Evolutionary conservation across 1,284 basidiomycete species (phyloP), one percentile per base, ranked within the genome.

Genomic region (Tilletia walkeri): DNA sequence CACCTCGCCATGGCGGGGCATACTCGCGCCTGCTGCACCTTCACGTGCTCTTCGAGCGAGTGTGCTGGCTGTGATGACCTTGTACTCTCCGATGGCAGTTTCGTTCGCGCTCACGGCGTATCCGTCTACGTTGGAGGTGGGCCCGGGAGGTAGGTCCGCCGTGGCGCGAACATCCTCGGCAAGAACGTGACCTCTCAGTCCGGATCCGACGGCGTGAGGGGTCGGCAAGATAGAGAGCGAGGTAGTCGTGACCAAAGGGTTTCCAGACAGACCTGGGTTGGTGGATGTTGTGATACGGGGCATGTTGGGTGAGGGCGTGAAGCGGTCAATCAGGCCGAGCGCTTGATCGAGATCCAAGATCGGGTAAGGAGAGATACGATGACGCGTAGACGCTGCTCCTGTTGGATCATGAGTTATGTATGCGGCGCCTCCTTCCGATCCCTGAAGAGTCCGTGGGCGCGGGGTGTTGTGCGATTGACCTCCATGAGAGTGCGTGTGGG

Each of bases 61-160:
- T 10, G 30, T 63, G 69, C 67, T 47, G 1, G 89, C 85, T 2
- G 90, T 92, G 24, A 91, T 81, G 5, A 93, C 91, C n/a, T 85
- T 85, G 84, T 92, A 94, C 5, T 87, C 84, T 3, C 90, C 91
- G 3, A 89, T 86, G 0, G 86, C 69, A 0, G 76, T 76, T 7
- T 72, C 59, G 49, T 68, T 49, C 2, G 84, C 75, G 50, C 76
- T 87, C 1, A 94, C 83, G 1, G 93, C 93, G 80, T 95, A 95
- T 0, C 93, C 93, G 80, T 94, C 93, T 10, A 93, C 92, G 73
- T 89, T 94, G 5, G 92, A 93, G 0, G 91, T 92, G 3, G 86
- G 84, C 0, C 73, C 75, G 1, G 73, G 73, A 0, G 84, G 84
- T 0, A 84, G 72, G 76, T 92, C 86, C 53, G 88, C 85, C 0